Base-by-base conservation (phyloP, 2,329 filamentous ascomycete species). In the Colletotrichum lindemuthianum region DNA sequence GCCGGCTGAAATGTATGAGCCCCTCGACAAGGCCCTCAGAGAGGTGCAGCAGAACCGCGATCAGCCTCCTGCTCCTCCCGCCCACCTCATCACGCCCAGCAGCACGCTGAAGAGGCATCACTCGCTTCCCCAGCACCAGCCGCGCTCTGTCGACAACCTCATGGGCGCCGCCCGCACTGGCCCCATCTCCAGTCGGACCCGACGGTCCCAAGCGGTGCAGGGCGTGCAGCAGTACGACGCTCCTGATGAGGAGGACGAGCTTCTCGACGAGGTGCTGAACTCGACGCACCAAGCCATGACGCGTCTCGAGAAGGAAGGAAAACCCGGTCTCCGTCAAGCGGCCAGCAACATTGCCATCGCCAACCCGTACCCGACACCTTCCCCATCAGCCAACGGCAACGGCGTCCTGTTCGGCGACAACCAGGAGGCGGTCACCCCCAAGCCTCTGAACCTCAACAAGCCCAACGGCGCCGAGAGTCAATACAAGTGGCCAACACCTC, bases 161-260 rank as follows among this genome's bases (percentile, higher is more conserved):
- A 80, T 84, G 41, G 81, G 81, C n/a, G 83, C 83, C 3, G 82
- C 85, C 45, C 84, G 87, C 11, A 78, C 69, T 33, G 83, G 86
- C 0, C 91, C 92, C 1, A 85, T 93, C 55, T 93, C 92, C 1
- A 93, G 90, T 75, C 86, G 94, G 67, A 96, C 93, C 12, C 85
- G 95, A 63, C 86, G 93, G 65, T 90, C 92, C 11, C 86, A 96
- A 75, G 89, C 92, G 12, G 81, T 84, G 5, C 90, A 93, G 67
- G 91, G 91, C 5, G 88, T 91, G 52, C 90, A 92, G 71, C 90
- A 92, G 67, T 97, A 98, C 74, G 96, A 99, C 73, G 94, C 94
- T 0, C 93, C 96, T 1, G 94, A 97, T 72, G 96, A 99, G 77
- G 95, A 98, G 74, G 96, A 99, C 65, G 96, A 99, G 78, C 85